Evolutionary conservation across 805 yeast genomes (phyloP).

Genomic region (Wickerhamomyces kurtzmanii): DNA sequence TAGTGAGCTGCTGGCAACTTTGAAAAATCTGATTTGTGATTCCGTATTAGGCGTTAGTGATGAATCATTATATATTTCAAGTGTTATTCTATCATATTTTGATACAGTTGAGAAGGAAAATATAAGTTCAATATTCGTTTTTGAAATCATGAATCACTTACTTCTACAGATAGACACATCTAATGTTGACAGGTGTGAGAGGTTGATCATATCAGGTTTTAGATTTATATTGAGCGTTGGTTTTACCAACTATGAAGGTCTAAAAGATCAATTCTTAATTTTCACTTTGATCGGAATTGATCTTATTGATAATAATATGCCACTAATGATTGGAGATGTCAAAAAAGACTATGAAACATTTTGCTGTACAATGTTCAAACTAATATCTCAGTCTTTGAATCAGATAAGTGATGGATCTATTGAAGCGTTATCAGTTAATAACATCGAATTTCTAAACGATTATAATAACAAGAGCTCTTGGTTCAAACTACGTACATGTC

Average conservation of each 20-base stretch:
- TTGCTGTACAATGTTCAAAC: conserved; percentile 7
- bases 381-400: conserved; percentile 1
- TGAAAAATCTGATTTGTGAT: conserved; percentile 14
- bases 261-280: conserved; percentile 32
- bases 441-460: conserved; percentile 2
- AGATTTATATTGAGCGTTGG: conserved; percentile 23
- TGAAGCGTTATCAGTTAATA: not conserved
- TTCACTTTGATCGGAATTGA: conserved; percentile 36
- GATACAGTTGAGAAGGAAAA: conserved; percentile 15
- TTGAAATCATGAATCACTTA: conserved; percentile 36
- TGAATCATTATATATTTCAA: conserved; percentile 10
- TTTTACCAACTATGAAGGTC: conserved; percentile 28
- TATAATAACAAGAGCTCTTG: conserved; percentile 6
- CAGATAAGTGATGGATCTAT: not conserved
- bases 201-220: conserved; percentile 28
- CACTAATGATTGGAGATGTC: conserved; percentile 10
- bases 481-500: conserved; percentile 10
- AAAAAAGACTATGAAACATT: conserved; percentile 1
- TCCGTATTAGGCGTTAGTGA: conserved; percentile 15
- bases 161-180: conserved; percentile 30
- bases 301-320: conserved; percentile 20
- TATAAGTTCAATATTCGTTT: conserved; percentile 19
- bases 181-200: conserved; percentile 26
- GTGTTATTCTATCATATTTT: conserved; percentile 13
- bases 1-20: conserved; percentile 15